phyloP scores from a whole-genome alignment of 2,329 filamentous ascomycete species.

The Penicillium sp. region DNA sequence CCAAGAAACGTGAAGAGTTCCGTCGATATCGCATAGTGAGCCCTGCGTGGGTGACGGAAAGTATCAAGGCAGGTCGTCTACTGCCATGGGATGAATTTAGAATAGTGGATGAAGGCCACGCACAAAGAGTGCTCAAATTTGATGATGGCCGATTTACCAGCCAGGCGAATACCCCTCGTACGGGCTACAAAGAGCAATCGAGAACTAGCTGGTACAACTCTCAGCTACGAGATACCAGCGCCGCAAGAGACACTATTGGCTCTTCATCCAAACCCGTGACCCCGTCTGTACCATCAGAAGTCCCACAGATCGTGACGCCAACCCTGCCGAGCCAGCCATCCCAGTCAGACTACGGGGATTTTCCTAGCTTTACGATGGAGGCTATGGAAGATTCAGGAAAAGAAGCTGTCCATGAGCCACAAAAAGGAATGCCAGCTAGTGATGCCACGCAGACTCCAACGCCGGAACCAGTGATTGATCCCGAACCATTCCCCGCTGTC shows the following conservation, averaged over 20 bases:
- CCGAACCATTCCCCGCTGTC: background rate
- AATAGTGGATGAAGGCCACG: slow-evolving; percentile 76
- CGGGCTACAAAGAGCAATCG: slow-evolving; percentile 75
- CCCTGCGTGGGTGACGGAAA: slow-evolving; percentile 91
- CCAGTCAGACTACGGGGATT: slow-evolving; percentile 44
- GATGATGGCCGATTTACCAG: slow-evolving; percentile 62
- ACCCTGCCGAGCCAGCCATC: slow-evolving; percentile 27
- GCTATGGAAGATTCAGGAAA: background rate
- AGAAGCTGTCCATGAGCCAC: background rate
- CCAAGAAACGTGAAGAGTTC: slow-evolving; percentile 90
- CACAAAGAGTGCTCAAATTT: slow-evolving; percentile 72
- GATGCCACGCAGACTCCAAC: background rate
- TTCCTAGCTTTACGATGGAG: slow-evolving; percentile 30
- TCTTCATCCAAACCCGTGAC: background rate
- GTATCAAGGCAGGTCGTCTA: slow-evolving; percentile 72
- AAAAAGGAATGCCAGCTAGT: background rate
- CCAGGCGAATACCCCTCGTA: slow-evolving; percentile 57
- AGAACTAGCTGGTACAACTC: slow-evolving; percentile 77
- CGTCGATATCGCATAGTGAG: slow-evolving; percentile 85
- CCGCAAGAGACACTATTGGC: slow-evolving; percentile 25
- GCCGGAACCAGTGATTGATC: background rate
- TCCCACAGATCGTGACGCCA: slow-evolving; percentile 24
- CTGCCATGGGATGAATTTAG: slow-evolving; percentile 84
- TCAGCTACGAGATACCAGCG: slow-evolving; percentile 54
- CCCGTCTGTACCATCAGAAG: slow-evolving; percentile 11